Base-by-base conservation (phyloP, 441 rosid genomes). In the Bocquillonia castaneifolia region DNA sequence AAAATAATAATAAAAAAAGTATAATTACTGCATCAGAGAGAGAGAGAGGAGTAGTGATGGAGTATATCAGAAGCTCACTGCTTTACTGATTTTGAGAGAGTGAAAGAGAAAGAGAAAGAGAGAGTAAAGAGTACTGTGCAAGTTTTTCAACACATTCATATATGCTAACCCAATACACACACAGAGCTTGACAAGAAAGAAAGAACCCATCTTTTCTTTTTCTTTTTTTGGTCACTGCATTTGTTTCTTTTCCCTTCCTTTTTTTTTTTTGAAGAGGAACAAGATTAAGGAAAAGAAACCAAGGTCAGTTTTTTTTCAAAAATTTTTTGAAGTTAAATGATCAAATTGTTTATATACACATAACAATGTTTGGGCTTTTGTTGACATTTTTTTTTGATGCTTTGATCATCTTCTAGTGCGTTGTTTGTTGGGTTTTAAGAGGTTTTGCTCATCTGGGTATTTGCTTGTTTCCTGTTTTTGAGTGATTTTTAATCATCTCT, bases 1-100 rank as follows among this genome's bases (percentile, higher is more conserved):
- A 13, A 42, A 5, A 42, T 5, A 2, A 42, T 5, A 42, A 42
- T 5, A 42, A 40, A 8, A 13, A 26, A 45, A 26, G 50, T 72
- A 64, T 72, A 69, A 74, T 74, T 68, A 69, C 63, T 54, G 62
- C 51, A 25, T 26, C 23, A 20, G 9, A 39, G 47, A 64, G 65
- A 78, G 37, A 64, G 71, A 72, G 54, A 70, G 75, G 75, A 66
- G 58, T 52, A 66, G 44, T 54, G 66, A 31, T 59, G 76, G 76
- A 82, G 88, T 82, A 68, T 75, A 72, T 72, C 71, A 77, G 82
- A 88, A 85, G 92, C 86, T 88, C 88, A 74, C 83, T 78, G 87
- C 72, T 76, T 76, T 82, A 84, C 92, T 90, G 89, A 90, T 83
- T 90, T 86, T 83, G 90, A 85, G 76, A 85, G 76, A 70, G 67